phyloP scores from a whole-genome alignment of 2,329 filamentous ascomycete species.

The Penicillium janthinellum region DNA sequence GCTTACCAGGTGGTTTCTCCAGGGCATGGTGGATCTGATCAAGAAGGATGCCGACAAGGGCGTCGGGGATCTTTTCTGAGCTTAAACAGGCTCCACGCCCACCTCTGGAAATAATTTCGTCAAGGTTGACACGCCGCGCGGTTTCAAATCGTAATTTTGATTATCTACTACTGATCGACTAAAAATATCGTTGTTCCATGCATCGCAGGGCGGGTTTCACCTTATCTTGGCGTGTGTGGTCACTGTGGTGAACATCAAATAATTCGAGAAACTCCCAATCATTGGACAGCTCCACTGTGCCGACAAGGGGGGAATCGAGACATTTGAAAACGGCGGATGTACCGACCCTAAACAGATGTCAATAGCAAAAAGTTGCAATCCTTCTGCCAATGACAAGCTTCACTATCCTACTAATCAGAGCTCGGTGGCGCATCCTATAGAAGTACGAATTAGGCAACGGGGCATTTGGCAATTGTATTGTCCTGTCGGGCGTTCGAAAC shows the following conservation, averaged over 20 bases:
- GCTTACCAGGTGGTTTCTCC: constrained; percentile 8
- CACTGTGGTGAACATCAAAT: not conserved
- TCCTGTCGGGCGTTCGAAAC: not conserved
- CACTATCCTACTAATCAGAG: constrained; percentile 1
- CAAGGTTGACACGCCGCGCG: not conserved
- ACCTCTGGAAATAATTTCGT: not conserved
- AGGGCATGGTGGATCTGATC: constrained; percentile 96
- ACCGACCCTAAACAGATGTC: not conserved
- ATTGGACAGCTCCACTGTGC: not conserved
- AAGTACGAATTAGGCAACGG: constrained; percentile 15
- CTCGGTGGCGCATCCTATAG: constrained; percentile 18
- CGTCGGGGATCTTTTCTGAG: constrained; percentile 78
- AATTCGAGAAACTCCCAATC: not conserved
- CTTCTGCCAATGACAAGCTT: not conserved
- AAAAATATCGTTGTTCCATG: not conserved
- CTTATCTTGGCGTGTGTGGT: not conserved
- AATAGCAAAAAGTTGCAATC: not conserved
- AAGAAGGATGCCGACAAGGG: constrained; percentile 91
- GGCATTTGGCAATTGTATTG: not conserved
- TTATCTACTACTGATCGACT: not conserved
- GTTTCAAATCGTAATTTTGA: not conserved
- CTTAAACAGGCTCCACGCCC: not conserved
- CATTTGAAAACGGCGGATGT: not conserved
- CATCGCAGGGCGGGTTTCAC: not conserved
- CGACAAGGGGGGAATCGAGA: not conserved